A percentile compares a stretch with the other conserved stretches of the same genome.
These are phyloP conservation scores for Trametes versicolor DNA, from an alignment of 1,284 basidiomycete genomes.

Conservation along the genomic window DNA sequence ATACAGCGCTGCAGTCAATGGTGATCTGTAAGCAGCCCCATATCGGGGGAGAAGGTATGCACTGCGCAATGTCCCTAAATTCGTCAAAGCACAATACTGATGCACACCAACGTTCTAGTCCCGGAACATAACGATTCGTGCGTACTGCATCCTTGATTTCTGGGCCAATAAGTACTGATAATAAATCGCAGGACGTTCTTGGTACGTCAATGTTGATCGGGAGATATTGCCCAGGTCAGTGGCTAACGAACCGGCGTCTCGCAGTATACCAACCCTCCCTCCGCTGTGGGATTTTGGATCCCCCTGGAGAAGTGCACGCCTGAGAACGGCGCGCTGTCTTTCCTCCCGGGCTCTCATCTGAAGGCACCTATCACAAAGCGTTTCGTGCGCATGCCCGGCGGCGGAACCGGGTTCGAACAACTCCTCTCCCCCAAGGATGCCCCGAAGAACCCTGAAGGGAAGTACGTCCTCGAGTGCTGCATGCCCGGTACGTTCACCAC, in stretches of 20 bases:
- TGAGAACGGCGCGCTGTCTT: constrained; percentile 89
- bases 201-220: constrained; percentile 49
- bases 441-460: constrained; percentile 55
- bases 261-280: constrained; percentile 92
- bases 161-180: background rate
- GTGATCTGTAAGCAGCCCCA: constrained; percentile 91
- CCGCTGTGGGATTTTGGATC: constrained; percentile 96
- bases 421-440: constrained; percentile 55
- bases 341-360: constrained; percentile 91
- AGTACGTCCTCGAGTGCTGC: constrained; percentile 80
- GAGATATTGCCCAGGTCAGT: background rate
- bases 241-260: constrained; percentile 3
- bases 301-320: constrained; percentile 90
- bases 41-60: constrained; percentile 86
- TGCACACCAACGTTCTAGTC: constrained; percentile 51
- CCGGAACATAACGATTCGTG: constrained; percentile 87
- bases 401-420: constrained; percentile 85
- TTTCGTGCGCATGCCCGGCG: constrained; percentile 78
- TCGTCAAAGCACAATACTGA: background rate
- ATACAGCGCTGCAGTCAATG: constrained; percentile 91
- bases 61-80: constrained; percentile 3
- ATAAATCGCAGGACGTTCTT: constrained; percentile 69
- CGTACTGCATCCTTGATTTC: constrained; percentile 43
- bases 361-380: constrained; percentile 78
- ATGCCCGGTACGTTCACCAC: constrained; percentile 66